Base-by-base conservation (phyloP, 2,329 filamentous ascomycete species). In the Penicillium sp. region DNA sequence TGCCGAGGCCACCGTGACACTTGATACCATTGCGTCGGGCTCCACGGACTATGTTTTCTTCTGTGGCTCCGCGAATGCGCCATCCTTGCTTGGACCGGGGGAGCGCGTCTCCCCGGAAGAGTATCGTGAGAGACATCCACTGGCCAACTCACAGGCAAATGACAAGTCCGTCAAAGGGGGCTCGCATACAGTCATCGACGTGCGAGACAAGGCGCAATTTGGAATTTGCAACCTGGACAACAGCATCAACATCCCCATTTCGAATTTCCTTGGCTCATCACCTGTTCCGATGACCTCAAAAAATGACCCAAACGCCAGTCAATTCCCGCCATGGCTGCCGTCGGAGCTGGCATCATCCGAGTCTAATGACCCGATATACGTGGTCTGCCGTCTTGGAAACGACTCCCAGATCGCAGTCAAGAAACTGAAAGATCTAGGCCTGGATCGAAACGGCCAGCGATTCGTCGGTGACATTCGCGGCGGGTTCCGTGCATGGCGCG, bases 11-110 rank as follows among this genome's bases (percentile, higher is more conserved):
- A 82, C 76, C 0, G 78, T 96, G 10, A 87, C 86, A 0, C 67
- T 83, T 7, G 77, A 85, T 10, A 81, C 79, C 7, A 72, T 96
- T 46, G 75, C 70, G 18, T 80, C 79, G 0, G 87, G 88, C 0
- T 85, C 82, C 5, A 76, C 92, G 42, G 90, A 96, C 66, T 97
- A 97, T 67, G 80, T 88, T 0, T 84, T 87, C 46, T 96, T 97
- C 66, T 97, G 92, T 66, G 91, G 92, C 4, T 79, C 83, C 0
- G 69, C 74, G 1, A 66, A 67, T 44, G 80, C 84, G 0, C 74
- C 87, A 16, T 72, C 76, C 9, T 56, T 87, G 3, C 77, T 96
- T 1, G 66, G 63, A 5, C 73, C 83, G 0, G 78, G 84, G 0
- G 87, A 94, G 60, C 81, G 91, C 8, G 79, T 96, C 30, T 81